Evolutionary conservation across 2,329 filamentous ascomycete species (phyloP).

Genomic region (Penicillium psychrosexuale): DNA sequence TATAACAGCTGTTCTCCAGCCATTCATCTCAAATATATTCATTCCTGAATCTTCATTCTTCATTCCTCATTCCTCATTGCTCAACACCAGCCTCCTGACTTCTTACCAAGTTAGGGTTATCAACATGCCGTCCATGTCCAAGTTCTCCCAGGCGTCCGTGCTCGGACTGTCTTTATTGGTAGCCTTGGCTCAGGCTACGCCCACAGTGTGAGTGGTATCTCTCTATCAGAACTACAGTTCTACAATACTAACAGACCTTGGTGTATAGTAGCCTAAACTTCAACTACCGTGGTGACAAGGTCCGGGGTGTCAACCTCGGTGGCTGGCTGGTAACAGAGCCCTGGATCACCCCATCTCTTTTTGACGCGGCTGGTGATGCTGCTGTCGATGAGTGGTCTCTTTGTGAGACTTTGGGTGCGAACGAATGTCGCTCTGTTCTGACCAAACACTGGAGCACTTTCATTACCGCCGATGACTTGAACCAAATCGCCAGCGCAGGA

Average conservation of each 20-base stretch:
- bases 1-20: slow-evolving; percentile 31
- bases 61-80: slow-evolving; percentile 14
- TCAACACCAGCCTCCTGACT: slow-evolving; percentile 22
- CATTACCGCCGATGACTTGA: slow-evolving; percentile 55
- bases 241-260: not conserved
- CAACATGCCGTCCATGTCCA: slow-evolving; percentile 27
- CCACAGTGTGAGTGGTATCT: slow-evolving; percentile 25
- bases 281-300: slow-evolving; percentile 53
- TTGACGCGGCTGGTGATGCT: slow-evolving; percentile 47
- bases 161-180: slow-evolving; percentile 27
- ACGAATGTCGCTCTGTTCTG: slow-evolving; percentile 48
- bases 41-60: slow-evolving; percentile 19
- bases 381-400: slow-evolving; percentile 60
- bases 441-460: slow-evolving; percentile 59
- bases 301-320: slow-evolving; percentile 64
- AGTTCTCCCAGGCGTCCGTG: slow-evolving; percentile 22
- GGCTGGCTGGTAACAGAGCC: slow-evolving; percentile 65
- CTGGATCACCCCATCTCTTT: slow-evolving; percentile 63
- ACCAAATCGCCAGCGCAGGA: slow-evolving; percentile 54
- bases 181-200: slow-evolving; percentile 21
- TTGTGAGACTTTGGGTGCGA: slow-evolving; percentile 49
- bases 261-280: slow-evolving; percentile 40
- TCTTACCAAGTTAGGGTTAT: slow-evolving; percentile 8
- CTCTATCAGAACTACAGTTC: not conserved
- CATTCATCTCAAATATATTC: slow-evolving; percentile 18